These are phyloP conservation scores for Bonia amplexicaulis DNA, from an alignment of 176 grass and related monocot genomes.

Conservation along the genomic window DNA sequence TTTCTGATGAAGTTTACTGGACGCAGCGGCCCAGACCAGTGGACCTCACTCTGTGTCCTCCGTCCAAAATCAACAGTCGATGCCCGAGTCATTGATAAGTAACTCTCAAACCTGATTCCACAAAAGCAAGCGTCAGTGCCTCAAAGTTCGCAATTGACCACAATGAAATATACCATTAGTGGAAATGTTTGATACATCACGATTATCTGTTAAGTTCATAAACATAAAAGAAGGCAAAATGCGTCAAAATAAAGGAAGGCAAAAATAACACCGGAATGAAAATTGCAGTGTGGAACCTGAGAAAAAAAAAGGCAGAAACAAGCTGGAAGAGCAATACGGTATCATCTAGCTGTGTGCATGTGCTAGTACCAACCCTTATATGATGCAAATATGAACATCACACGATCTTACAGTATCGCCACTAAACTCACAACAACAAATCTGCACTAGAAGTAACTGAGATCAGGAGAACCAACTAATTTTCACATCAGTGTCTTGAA, in stretches of 20 bases:
- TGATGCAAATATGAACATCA: background rate
- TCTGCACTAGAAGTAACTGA: background rate
- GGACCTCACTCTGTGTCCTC: conserved; percentile 19
- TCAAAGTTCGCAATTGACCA: background rate
- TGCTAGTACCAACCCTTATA: background rate
- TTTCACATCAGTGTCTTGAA: background rate
- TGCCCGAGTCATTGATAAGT: conserved; percentile 37
- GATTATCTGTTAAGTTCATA: background rate
- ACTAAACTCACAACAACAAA: background rate
- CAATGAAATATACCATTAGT: background rate
- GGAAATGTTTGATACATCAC: background rate
- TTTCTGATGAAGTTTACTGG: conserved; percentile 47
- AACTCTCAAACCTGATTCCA: background rate
- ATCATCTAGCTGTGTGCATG: background rate
- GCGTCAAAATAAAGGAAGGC: background rate
- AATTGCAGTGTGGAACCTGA: background rate
- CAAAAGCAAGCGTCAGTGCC: background rate
- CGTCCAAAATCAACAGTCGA: conserved; percentile 39
- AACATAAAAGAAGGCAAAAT: background rate
- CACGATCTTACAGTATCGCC: background rate
- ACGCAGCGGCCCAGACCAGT: conserved; percentile 37
- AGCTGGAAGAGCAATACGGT: background rate
- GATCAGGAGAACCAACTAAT: background rate
- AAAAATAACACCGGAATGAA: background rate
- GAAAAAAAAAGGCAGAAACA: background rate